Base-by-base conservation (phyloP, 169 alveolate species). In the Eimeria maxima region DNA sequence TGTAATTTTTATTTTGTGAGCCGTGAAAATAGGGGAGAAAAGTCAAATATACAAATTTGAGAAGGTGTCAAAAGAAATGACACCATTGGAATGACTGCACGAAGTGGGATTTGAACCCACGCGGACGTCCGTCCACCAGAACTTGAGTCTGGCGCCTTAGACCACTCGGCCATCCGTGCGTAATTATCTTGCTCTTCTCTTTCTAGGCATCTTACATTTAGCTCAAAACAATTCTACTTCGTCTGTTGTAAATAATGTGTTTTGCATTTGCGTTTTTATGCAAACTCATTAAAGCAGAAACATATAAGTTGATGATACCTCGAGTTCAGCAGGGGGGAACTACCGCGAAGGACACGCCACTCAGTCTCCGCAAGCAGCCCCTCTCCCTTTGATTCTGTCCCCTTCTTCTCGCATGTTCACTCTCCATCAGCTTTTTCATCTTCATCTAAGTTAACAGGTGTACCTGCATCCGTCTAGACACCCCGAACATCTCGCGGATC, bases 41-140 rank as follows among this genome's bases (percentile, higher is more conserved):
- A 67, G 29, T 27, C 78, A 67, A 67, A 27, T 0, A 67, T 2
- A 11, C 78, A 8, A 27, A 24, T n/a, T 33, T 6, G 27, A 27
- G 0, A 0, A 71, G 27, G 8, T 6, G 27, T 0, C 5, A 60
- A 13, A 60, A 60, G 5, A 16, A 42, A 76, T 76, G 65, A 73
- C 18, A 29, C 29, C 38, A 29, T 24, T 45, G 33, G 53, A 27
- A 27, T 3, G 3, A 7, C 55, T 98, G 99, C 99, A 98, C 98
- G 99, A 98, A 96, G 99, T 98, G 99, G 98, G 99, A 98, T 98
- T 98, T 96, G 99, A 98, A 98, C 99, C 98, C 99, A 97, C 99
- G 99, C 97, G 99, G 99, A 97, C 98, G 98, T 97, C 83, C 69
- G 69, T 60, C 69, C 69, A 60, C 69, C 69, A 60, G 69, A 60